Base-by-base conservation (phyloP, 192 early-diverging fungal species). In the Tieghemiomyces parasiticus region DNA sequence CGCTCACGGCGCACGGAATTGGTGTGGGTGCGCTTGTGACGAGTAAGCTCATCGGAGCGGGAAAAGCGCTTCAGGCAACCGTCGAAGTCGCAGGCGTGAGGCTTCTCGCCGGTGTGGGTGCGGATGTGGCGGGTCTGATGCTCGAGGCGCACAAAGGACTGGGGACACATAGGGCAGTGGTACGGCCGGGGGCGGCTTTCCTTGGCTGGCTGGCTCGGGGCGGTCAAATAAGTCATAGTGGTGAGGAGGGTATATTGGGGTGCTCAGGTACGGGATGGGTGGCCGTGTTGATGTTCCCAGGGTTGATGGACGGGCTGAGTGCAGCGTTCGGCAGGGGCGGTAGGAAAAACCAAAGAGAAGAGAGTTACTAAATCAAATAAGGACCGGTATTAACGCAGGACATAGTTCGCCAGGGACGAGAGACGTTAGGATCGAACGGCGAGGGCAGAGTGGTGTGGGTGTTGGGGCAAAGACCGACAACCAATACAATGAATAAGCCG, bases 21-120 rank as follows among this genome's bases (percentile, higher is more conserved):
- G 50, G 71, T 71, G 61, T 84, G 82, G 54, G 75, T 78, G 48
- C 80, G 71, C 58, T 67, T 61, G 67, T 91, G 88, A 32, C 88
- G 75, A 2, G 85, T 86, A 31, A 91, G 76, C 67, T 91, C 88
- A 62, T 85, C 85, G 10, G 80, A 82, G 44, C 87, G 75, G 13
- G 83, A 83, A 61, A 92, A 92, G 28, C 79, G 78, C 69, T 87
- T 86, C 61, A 81, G 80, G 69, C 89, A 92, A 58, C 82, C 82
- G 31, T 80, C 73, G 60, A 81, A 82, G 35, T 78, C 78, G 69
- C 89, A 92, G 24, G 73, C 72, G 64, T 89, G 83, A 2, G 89
- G 89, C 53, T 83, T 82, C 69, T 92, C 89, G 51, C 89, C 89
- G 1, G 89, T 92, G 67, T 92, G 89, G 6, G 84, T 88, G 66